phyloP scores from a whole-genome alignment of 768 basidiomycete genomes.

The Ramaria sp. region DNA sequence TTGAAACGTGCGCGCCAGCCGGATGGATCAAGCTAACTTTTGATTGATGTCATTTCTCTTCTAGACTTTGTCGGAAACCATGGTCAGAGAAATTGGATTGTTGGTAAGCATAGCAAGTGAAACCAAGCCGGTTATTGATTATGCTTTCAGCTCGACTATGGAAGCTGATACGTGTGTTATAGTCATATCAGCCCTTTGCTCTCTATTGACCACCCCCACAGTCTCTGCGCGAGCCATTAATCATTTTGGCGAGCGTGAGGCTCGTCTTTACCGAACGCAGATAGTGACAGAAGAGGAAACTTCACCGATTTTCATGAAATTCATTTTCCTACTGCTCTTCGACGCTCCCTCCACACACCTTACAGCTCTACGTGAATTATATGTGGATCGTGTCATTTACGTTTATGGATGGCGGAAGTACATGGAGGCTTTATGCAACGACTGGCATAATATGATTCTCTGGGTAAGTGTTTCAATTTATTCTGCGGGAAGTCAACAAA shows the following conservation, averaged over 20 bases:
- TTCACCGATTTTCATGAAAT: neutral
- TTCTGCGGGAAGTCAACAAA: neutral
- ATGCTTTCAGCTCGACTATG: neutral
- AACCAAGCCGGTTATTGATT: neutral
- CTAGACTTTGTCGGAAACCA: neutral
- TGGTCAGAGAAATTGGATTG: neutral
- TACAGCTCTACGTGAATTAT: neutral
- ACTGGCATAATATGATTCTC: constrained; percentile 3
- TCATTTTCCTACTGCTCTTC: neutral
- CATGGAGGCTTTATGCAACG: neutral
- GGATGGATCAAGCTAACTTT: neutral
- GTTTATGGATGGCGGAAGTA: neutral
- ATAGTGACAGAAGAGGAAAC: neutral
- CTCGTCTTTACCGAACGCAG: neutral
- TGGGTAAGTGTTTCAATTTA: neutral
- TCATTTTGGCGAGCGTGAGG: neutral
- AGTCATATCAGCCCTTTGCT: neutral
- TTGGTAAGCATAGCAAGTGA: neutral
- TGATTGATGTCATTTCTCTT: neutral
- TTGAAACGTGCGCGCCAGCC: constrained; percentile 29
- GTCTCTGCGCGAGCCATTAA: neutral
- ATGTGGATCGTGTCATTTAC: neutral
- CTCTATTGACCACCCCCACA: neutral
- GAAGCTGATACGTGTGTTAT: neutral
- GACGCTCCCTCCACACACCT: constrained; percentile 3